Base-by-base conservation (phyloP, 345 rosid species). In the Clarkia xantiana region DNA sequence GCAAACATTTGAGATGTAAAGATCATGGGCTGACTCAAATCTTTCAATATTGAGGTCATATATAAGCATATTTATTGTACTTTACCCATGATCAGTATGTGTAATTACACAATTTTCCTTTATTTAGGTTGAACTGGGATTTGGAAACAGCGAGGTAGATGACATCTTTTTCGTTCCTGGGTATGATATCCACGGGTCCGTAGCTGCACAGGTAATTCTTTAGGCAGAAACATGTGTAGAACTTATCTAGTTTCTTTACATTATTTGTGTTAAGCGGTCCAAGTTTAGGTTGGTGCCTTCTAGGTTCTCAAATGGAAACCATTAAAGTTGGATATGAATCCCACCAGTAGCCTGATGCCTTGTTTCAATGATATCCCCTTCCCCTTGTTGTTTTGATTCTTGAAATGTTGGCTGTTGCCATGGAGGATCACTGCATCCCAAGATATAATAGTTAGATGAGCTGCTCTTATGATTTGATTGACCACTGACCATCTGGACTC, bases 131-230 rank as follows among this genome's bases (percentile, higher is more conserved):
- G 77, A 80, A 34, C 65, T 82, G 69, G 87, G 95, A 47, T 85
- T 85, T 73, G 76, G 63, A 59, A 74, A 85, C 67, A 87, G 80
- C 51, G 51, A 66, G 45, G 82, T 82, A 45, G 81, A 77, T 58
- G 84, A 78, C 69, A 66, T 82, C 61, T 82, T 85, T 73, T 80
- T 74, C 68, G 83, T 79, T 58, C 70, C 68, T 59, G 97, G 97
- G 25, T 89, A 85, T 50, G 66, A 75, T 55, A 70, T 89, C 54
- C 76, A 36, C 50, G 97, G 95, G 43, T 82, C 65, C 54, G 95
- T 89, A 76, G 94, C 75, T 58, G 94, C 97, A 39, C 97, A 82
- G 97, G 97, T 72, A 64, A 51, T 25, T 47, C 16, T 73, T 49
- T 40, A 53, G 43, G 40, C 5, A 11, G 14, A 44, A 16, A 50